Conservation (phyloP, 208 protist genomes). For the Naegleria gruberi region DNA sequence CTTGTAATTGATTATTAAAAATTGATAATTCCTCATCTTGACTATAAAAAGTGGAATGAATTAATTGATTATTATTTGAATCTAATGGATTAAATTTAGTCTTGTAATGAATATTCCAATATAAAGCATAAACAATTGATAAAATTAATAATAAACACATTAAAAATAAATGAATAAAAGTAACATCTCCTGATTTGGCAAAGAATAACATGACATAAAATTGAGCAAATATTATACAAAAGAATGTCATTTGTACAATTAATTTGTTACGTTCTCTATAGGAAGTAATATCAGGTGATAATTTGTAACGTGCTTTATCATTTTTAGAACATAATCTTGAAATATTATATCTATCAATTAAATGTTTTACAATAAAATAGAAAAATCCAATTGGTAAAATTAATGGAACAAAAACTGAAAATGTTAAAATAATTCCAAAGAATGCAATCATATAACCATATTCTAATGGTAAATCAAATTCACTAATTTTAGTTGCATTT, state of each 20-base stretch:
- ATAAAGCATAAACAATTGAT: background rate
- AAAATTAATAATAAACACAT: background rate
- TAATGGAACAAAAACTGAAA: background rate
- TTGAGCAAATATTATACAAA: background rate
- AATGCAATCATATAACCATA: slow-evolving; percentile 4
- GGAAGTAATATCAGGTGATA: background rate
- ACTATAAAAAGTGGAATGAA: background rate
- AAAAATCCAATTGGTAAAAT: background rate
- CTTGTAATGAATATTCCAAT: background rate
- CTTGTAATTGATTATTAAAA: background rate
- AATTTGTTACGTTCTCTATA: background rate
- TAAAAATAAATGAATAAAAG: background rate
- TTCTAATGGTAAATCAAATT: slow-evolving; percentile 6
- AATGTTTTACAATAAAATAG: background rate
- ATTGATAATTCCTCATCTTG: background rate
- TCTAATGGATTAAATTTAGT: background rate
- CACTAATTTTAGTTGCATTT: background rate
- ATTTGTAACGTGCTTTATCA: background rate
- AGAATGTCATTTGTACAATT: background rate
- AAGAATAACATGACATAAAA: background rate
- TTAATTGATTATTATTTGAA: background rate
- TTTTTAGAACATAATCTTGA: background rate
- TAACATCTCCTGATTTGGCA: background rate
- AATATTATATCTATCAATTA: slow-evolving; percentile 11
- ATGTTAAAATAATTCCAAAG: background rate